Percentiles rank a stretch among this genome's conserved stretches.
phyloP scores from a whole-genome alignment of 768 basidiomycete genomes.

The Lentinula sp. region DNA sequence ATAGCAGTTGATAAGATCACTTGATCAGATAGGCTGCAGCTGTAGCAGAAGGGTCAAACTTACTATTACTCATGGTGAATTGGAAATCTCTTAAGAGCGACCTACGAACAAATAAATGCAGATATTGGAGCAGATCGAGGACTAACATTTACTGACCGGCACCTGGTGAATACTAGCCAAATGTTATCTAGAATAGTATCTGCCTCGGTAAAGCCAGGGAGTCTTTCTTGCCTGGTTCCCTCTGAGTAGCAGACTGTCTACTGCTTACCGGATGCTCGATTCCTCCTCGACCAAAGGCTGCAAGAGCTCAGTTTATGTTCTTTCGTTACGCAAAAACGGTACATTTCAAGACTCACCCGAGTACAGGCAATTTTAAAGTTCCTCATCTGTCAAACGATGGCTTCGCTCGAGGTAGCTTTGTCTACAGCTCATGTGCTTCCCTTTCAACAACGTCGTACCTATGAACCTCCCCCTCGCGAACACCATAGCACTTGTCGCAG shows the following conservation, averaged over 20 bases:
- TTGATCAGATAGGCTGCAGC: too few relatives aligned
- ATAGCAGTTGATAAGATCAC: too few relatives aligned
- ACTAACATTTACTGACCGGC: slow-evolving; percentile 95
- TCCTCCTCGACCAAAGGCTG: slow-evolving; percentile 41
- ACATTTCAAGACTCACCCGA: slow-evolving; percentile 71
- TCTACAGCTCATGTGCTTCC: slow-evolving; percentile 88
- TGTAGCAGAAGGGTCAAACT: too few relatives aligned
- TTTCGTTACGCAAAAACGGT: slow-evolving; percentile 44
- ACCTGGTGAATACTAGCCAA: slow-evolving; percentile 86
- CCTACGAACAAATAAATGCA: slow-evolving; percentile 86
- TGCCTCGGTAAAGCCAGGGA: slow-evolving; percentile 39
- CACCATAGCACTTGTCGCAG: slow-evolving; percentile 94
- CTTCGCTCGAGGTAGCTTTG: slow-evolving; percentile 38
- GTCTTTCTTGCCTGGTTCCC: slow-evolving; percentile 73
- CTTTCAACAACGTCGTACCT: slow-evolving; percentile 84
- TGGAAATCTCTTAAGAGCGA: slow-evolving; percentile 89
- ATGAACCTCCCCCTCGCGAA: slow-evolving; percentile 94
- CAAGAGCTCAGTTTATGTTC: slow-evolving; percentile 42
- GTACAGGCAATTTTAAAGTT: slow-evolving; percentile 73
- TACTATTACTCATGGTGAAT: slow-evolving; percentile 75
- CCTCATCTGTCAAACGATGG: slow-evolving; percentile 64
- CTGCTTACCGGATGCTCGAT: slow-evolving; percentile 64
- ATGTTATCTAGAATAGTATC: slow-evolving; percentile 70
- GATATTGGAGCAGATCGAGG: slow-evolving; percentile 86
- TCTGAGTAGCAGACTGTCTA: slow-evolving; percentile 52